Base-by-base conservation (phyloP, 352 stramenopile species). In the Phytophthora boehmeriae region DNA sequence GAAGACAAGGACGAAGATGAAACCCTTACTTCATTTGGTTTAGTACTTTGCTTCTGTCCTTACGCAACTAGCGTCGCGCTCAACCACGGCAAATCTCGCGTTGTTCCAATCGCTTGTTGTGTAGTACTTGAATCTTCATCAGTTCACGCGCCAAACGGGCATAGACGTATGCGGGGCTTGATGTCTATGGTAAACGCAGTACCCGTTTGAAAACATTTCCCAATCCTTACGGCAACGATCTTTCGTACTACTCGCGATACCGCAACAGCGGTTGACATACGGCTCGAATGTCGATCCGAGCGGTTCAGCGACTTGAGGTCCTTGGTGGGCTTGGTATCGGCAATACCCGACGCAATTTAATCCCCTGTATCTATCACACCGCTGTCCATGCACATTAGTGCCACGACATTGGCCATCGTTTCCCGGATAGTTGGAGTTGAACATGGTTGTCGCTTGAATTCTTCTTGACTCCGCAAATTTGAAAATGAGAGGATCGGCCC, bases 141-240 rank as follows among this genome's bases (percentile, higher is more conserved):
- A 30, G 25, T 30, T 30, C 25, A 8, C 6, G 25, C 3, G 6
- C 25, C 25, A 6, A 30, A 8, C 6, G 25, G 3, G 25, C 6
- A 6, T 6, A 30, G 25, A 6, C 25, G 25, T 30, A 30, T 30
- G 6, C 25, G 49, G 13, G 10, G 35, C 49, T 56, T 56, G 49
- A 8, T 9, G 27, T 47, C 46, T 32, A 47, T 56, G 49, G 11
- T 56, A 47, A 19, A 28, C 23, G 36, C 49, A 56, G 23, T 38
- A 47, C 9, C 36, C 22, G 34, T 56, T 56, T 16, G 34, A 6
- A 23, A n/a, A 36, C 10, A 56, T 46, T 23, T 56, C 49, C 49
- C 49, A 56, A 11, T 56, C 35, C 35, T 56, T 56, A 22, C 19
- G 49, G 38, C 49, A 56, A 35, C 36, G 49, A 28, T 5, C 2